Evolutionary conservation across 192 early-diverging fungal species (phyloP), one percentile per base, ranked within the genome.

Genomic region (Coemansia sp.): DNA sequence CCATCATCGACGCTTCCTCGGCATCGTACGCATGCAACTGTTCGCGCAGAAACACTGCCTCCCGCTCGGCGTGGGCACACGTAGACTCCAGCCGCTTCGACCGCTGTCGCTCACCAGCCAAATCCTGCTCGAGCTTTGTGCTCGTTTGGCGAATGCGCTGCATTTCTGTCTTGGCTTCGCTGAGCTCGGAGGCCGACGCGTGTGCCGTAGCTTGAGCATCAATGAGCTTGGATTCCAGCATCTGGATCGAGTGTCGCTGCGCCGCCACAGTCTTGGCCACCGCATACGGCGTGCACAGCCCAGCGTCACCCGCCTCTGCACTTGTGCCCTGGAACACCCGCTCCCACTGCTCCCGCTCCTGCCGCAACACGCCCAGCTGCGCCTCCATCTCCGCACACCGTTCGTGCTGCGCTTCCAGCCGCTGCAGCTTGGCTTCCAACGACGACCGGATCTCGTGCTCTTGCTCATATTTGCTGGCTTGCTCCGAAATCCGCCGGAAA

Each of bases 41-140:
- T 5, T 84, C 80, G 55, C 85, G 83, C 47, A 92, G 60, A 72
- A 85, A 84, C 37, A 82, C 83, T 0, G 83, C 75, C 56, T 90
- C 86, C 53, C 85, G 85, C 55, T 77, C 79, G 7, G 83, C 71
- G 15, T 91, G 64, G 36, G 83, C 81, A 40, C 82, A 68, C 34
- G 82, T 58, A 25, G 80, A 71, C 14, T 84, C 74, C 12, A 83
- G 62, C 31, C 66, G 82, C 12, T 74, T 56, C 3, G 71, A 55
- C 7, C 50, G 42, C 6, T 63, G 66, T 31, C 54, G 67, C 50
- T 84, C 84, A 0, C 7, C 61, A 18, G 38, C 10, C 21, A 55
- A 38, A 28, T 71, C 36, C 14, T 40, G 38, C 40, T 70, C 63
- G 12, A 67, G 44, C 8, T 37, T 63, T 24, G 56, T 2, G 15